Conservation (phyloP, 768 basidiomycete genomes). For the Boletales sp. region DNA sequence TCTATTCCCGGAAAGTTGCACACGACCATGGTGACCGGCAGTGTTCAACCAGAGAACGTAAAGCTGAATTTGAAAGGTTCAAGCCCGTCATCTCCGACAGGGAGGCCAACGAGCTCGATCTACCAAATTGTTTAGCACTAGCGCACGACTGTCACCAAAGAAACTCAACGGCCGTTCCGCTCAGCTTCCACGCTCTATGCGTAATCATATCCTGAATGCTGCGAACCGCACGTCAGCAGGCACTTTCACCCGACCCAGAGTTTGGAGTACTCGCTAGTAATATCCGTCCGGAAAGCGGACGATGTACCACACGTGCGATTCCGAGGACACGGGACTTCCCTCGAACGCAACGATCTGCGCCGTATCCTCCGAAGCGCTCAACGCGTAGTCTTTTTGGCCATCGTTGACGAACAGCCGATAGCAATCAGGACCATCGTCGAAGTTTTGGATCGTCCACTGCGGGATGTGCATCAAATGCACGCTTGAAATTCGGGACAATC, state of each 20-base stretch:
- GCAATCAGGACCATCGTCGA: constrained; percentile 3
- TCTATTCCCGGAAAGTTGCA: too few species aligned
- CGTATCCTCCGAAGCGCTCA: background rate
- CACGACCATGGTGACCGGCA: background rate
- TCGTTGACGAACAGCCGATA: constrained; percentile 10
- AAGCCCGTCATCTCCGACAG: background rate
- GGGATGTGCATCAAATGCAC: background rate
- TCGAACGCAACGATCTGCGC: background rate
- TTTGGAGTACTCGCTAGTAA: background rate
- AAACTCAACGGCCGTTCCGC: constrained; percentile 1
- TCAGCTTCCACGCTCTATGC: constrained; percentile 5
- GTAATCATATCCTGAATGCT: constrained; percentile 3
- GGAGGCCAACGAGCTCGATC: constrained; percentile 6
- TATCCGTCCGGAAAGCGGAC: constrained; percentile 2
- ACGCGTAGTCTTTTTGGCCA: constrained; percentile 5
- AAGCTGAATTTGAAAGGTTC: constrained; percentile 9
- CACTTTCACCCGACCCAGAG: background rate
- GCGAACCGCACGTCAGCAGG: background rate
- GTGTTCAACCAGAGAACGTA: background rate
- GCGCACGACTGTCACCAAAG: background rate
- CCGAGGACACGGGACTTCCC: constrained; percentile 1
- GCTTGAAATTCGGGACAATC: background rate
- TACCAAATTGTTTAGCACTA: background rate
- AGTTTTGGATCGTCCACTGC: constrained; percentile 9
- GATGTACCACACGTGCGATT: constrained; percentile 8